Conservation (phyloP, 1,284 basidiomycete genomes). For the Veloporphyrellus conicus region DNA sequence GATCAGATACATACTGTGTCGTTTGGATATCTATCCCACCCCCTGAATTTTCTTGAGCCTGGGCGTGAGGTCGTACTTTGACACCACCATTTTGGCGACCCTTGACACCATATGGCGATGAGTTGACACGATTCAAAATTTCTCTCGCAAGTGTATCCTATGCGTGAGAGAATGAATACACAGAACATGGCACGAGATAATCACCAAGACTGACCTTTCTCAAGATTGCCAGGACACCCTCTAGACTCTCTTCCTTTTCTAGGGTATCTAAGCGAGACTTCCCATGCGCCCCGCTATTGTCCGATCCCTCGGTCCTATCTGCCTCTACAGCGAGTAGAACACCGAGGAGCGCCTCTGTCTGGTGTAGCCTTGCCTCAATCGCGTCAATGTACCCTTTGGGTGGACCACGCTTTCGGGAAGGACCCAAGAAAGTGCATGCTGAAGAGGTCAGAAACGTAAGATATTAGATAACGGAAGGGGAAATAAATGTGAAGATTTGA, state of each 20-base stretch:
- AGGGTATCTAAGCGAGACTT: slow-evolving; percentile 3
- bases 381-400: slow-evolving; percentile 90
- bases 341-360: slow-evolving; percentile 80
- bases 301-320: slow-evolving; percentile 53
- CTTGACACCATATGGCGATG: slow-evolving; percentile 69
- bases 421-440: slow-evolving; percentile 75
- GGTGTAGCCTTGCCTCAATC: slow-evolving; percentile 81
- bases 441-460: neutral
- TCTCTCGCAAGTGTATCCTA: slow-evolving; percentile 70
- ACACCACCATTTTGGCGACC: slow-evolving; percentile 44
- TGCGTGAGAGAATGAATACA: neutral
- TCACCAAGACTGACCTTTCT: slow-evolving; percentile 23
- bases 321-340: slow-evolving; percentile 69
- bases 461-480: neutral
- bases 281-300: slow-evolving; percentile 42
- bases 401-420: slow-evolving; percentile 76
- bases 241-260: slow-evolving; percentile 14
- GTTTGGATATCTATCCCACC: slow-evolving; percentile 42
- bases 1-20: slow-evolving; percentile 48
- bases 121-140: slow-evolving; percentile 71
- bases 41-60: slow-evolving; percentile 24
- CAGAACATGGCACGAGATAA: neutral
- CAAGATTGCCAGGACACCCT: slow-evolving; percentile 22
- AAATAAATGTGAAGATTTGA: neutral
- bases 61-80: slow-evolving; percentile 27